Evolutionary conservation across 768 basidiomycete species (phyloP).

Genomic region (Pleurotus sapidus): DNA sequence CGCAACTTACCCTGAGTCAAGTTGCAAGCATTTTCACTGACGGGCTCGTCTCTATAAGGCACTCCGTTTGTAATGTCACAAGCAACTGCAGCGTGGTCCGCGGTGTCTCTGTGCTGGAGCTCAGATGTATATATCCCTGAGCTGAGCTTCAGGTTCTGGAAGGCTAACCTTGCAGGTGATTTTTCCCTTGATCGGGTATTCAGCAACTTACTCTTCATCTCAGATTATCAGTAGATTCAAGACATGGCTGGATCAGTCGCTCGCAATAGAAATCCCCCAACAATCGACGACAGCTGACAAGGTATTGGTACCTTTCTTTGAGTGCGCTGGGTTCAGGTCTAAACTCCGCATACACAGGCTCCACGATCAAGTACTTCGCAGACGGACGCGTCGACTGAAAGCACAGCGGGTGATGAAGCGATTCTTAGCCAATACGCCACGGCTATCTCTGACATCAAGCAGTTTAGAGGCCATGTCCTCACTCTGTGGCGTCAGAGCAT

Average conservation of each 20-base stretch:
- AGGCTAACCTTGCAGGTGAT: constrained; percentile 83
- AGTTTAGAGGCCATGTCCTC: constrained; percentile 47
- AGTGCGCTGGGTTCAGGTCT: too few relatives aligned
- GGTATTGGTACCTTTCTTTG: constrained; percentile 8
- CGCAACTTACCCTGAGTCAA: background rate
- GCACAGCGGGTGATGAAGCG: constrained; percentile 58
- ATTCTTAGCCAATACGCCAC: constrained; percentile 61
- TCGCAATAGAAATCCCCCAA: constrained; percentile 28
- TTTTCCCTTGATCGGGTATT: background rate
- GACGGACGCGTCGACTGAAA: constrained; percentile 55
- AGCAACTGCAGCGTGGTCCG: constrained; percentile 65
- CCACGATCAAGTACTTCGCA: background rate
- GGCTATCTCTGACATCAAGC: constrained; percentile 66
- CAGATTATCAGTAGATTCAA: constrained; percentile 81
- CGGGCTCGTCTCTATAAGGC: background rate
- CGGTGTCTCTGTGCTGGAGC: constrained; percentile 82
- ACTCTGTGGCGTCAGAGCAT: constrained; percentile 73
- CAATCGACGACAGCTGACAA: constrained; percentile 36
- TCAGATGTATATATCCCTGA: constrained; percentile 83
- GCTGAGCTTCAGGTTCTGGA: constrained; percentile 86
- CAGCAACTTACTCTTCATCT: background rate
- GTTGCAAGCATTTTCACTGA: background rate
- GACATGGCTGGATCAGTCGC: constrained; percentile 65
- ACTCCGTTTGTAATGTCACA: constrained; percentile 57
- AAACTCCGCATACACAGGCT: constrained; percentile 29